Conservation (phyloP, 192 early-diverging fungal species). For the Entophlyctis helioformis region DNA sequence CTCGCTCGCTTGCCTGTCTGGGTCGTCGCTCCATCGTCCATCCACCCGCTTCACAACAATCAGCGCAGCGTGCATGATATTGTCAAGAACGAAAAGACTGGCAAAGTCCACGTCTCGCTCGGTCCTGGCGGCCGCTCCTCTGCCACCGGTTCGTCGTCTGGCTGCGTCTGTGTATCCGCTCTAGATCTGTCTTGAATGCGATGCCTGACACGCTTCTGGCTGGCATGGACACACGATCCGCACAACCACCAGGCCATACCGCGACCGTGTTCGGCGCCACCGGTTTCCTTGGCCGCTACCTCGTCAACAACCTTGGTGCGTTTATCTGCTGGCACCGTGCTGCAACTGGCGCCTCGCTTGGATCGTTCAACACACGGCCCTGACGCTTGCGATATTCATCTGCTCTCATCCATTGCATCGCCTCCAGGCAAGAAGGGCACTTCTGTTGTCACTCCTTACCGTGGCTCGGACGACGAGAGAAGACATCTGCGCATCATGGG, state of each 20-base stretch:
- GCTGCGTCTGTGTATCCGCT: too few relatives aligned
- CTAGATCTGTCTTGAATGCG: too few relatives aligned
- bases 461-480: slow-evolving; percentile 70
- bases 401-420: too few relatives aligned
- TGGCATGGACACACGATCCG: too few relatives aligned
- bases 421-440: slow-evolving; percentile 77
- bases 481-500: slow-evolving; percentile 86
- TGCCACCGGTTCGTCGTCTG: not conserved
- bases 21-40: too few relatives aligned
- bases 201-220: too few relatives aligned
- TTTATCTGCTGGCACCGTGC: too few relatives aligned
- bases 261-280: slow-evolving; percentile 94
- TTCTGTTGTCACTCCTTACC: slow-evolving; percentile 81
- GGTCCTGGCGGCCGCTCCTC: slow-evolving; percentile 29
- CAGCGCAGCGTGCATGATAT: slow-evolving; percentile 10
- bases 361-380: too few relatives aligned
- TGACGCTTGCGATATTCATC: too few relatives aligned
- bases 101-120: slow-evolving; percentile 9
- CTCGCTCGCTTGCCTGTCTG: too few relatives aligned
- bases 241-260: slow-evolving; percentile 79
- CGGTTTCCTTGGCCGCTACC: slow-evolving; percentile 89
- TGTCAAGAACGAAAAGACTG: slow-evolving; percentile 4
- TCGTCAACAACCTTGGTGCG: slow-evolving; percentile 81
- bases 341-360: too few relatives aligned
- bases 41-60: too few relatives aligned